A percentile compares a stretch with the other conserved stretches of the same genome.
These are phyloP conservation scores for Chenopodium quinoa DNA, from an alignment of 148 eudicot species.

Conservation along the genomic window DNA sequence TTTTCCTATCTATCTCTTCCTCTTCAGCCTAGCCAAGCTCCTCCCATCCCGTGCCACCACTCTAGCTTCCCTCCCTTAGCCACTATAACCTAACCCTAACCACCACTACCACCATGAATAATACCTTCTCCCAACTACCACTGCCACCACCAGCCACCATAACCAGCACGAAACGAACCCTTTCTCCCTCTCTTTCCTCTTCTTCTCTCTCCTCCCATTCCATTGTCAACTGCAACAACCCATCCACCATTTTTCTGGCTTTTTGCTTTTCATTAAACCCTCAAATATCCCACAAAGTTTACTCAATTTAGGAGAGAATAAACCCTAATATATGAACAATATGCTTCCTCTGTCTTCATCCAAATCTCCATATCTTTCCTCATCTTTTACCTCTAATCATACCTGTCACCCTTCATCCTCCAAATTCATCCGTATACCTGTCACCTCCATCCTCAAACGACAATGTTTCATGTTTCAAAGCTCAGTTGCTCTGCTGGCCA, in stretches of 20 bases:
- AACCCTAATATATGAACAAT: slow-evolving; percentile 12
- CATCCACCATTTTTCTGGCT: neutral
- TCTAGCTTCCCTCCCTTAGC: no score
- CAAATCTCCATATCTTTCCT: slow-evolving; percentile 29
- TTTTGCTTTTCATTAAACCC: neutral
- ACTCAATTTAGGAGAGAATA: neutral
- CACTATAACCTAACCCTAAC: no score
- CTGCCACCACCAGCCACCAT: neutral
- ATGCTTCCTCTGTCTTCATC: slow-evolving; percentile 28
- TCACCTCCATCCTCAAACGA: no score
- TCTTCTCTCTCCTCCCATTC: neutral
- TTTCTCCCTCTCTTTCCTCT: neutral
- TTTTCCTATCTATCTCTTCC: no score
- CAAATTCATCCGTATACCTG: neutral
- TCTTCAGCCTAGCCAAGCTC: no score
- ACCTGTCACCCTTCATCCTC: neutral
- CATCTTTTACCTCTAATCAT: slow-evolving; percentile 26
- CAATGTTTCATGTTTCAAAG: slow-evolving; percentile 12
- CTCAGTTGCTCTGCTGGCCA: slow-evolving; percentile 31
- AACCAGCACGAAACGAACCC: slow-evolving; percentile 4
- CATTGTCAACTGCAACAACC: slow-evolving; percentile 1
- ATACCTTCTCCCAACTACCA: no score
- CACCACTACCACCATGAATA: no score
- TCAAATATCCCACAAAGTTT: neutral
- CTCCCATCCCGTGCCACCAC: no score